phyloP scores from a whole-genome alignment of 1,284 basidiomycete species.

The Trichosporon coremiiforme region DNA sequence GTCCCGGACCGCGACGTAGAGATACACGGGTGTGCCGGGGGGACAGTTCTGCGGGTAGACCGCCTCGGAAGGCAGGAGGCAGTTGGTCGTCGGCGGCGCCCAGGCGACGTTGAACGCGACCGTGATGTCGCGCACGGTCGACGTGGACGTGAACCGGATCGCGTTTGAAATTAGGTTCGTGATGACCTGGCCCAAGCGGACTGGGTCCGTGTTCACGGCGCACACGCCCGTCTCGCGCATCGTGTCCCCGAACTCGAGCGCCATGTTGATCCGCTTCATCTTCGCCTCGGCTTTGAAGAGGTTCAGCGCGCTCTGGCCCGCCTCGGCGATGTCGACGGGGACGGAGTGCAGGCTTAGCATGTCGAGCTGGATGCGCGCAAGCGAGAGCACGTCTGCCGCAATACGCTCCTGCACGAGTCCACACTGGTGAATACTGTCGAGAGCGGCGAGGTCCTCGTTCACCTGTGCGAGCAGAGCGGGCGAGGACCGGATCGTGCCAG shows the following conservation, averaged over 20 bases:
- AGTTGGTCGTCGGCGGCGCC: slow-evolving; percentile 33
- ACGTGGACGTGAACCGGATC: slow-evolving; percentile 37
- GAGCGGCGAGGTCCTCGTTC: slow-evolving; percentile 47
- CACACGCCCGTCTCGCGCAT: slow-evolving; percentile 24
- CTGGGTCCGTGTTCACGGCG: slow-evolving; percentile 41
- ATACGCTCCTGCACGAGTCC: slow-evolving; percentile 58
- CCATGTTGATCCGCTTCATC: slow-evolving; percentile 34
- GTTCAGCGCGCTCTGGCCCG: slow-evolving; percentile 38
- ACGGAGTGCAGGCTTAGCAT: slow-evolving; percentile 38
- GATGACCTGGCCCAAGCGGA: slow-evolving; percentile 44
- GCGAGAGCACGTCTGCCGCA: slow-evolving; percentile 56
- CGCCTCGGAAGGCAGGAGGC: slow-evolving; percentile 23
- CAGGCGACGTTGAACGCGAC: slow-evolving; percentile 38
- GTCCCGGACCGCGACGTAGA: slow-evolving; percentile 40
- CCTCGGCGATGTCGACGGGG: slow-evolving; percentile 43
- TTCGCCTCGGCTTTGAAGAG: slow-evolving; percentile 38
- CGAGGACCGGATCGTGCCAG: slow-evolving; percentile 24
- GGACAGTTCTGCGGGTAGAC: background rate
- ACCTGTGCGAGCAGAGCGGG: slow-evolving; percentile 40
- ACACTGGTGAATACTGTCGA: slow-evolving; percentile 49
- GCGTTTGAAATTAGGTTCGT: slow-evolving; percentile 42
- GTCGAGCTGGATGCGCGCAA: slow-evolving; percentile 55
- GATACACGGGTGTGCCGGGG: slow-evolving; percentile 30
- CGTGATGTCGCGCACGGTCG: slow-evolving; percentile 34
- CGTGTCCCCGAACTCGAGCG: slow-evolving; percentile 30